Base-by-base conservation (phyloP, 352 stramenopile species). In the Phytophthora tubulina region DNA sequence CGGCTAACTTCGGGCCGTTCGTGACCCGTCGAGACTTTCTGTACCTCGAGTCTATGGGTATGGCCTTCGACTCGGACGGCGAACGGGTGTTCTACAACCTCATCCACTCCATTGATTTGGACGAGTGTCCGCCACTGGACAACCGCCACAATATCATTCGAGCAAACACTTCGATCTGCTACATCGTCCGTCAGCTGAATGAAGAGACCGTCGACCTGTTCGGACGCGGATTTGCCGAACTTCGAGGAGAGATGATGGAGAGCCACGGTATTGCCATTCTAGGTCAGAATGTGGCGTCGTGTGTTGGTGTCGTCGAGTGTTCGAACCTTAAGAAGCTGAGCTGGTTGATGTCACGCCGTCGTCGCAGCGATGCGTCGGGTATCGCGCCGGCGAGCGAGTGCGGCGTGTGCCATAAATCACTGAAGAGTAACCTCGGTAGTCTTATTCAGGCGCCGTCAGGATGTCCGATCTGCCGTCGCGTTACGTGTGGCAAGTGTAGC, bases 251-350 rank as follows among this genome's bases (percentile, higher is more conserved):
- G 2, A 77, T 89, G 59, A 55, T 81, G 30, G 68, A 82, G 41
- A 66, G 69, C 35, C 49, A 88, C 27, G 76, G 67, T 15, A 72
- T 84, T 6, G 70, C 63, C 33, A 44, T 88, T 8, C 38, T 85
- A 1, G 67, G 76, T 1, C 56, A 73, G 11, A 81, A 76, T 32
- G 62, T 88, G 9, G 45, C 71, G 27, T 57, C 56, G 1, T 76
- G 72, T 13, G 36, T 53, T 1, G 65, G 64, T 7, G 49, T 78
- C 21, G 75, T 84, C 10, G 78, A 89, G 27, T 88, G 76, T 60
- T 75, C 77, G 3, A 74, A 88, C 57, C 75, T 84, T 14, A 91
- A 91, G 70, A 91, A 91, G 50, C 67, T 91, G n/a, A 76, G 62
- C 31, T 88, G 75, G 70, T 56, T 91, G 45, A 85, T 87, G 73